Percentiles rank a stretch among this genome's conserved stretches.
Evolutionary conservation across 306 rosid species (phyloP).

Genomic region (Acacia acuminata): DNA sequence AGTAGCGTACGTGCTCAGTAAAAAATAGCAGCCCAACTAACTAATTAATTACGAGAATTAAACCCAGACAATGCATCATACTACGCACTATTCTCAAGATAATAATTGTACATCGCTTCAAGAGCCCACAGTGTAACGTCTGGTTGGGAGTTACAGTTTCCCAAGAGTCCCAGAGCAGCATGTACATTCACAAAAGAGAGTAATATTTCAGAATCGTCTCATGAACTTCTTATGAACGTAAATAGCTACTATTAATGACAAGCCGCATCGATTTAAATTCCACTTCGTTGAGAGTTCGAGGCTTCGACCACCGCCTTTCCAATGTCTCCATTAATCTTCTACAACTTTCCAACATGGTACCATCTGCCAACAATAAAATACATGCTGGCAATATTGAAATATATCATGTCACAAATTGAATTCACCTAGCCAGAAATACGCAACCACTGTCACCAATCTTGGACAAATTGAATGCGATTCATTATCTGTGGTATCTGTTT

Average conservation of each 20-base stretch:
- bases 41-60: background rate
- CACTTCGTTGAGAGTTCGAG: background rate
- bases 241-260: background rate
- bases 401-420: background rate
- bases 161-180: no score
- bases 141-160: no score
- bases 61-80: background rate
- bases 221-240: background rate
- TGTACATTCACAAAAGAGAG: background rate
- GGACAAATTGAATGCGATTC: no score
- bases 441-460: no score
- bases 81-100: background rate
- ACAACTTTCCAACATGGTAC: background rate
- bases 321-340: background rate
- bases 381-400: background rate
- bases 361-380: background rate
- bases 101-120: background rate
- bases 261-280: background rate
- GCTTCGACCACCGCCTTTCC: background rate
- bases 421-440: no score
- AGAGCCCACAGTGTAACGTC: background rate
- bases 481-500: no score
- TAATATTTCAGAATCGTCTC: background rate
- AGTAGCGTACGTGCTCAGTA: no score
- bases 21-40: no score